phyloP scores from a whole-genome alignment of 2,329 filamentous ascomycete species.

The Sodiomyces alkalinus region DNA sequence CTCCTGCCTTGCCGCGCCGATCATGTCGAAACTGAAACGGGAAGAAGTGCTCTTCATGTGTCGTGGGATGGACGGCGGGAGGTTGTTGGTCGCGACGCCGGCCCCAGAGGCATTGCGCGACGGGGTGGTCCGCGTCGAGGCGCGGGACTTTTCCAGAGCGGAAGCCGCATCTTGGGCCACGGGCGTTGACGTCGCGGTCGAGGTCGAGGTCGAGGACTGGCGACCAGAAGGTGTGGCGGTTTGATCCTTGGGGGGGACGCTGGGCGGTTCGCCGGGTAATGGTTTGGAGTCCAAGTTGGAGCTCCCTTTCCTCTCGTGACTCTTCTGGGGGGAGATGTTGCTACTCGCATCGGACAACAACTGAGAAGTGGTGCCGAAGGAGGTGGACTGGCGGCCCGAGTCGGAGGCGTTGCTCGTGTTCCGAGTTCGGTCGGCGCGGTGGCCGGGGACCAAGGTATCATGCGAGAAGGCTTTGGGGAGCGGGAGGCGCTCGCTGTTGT shows the following conservation, averaged over 20 bases:
- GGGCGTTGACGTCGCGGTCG: constrained; percentile 18
- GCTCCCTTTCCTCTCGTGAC: constrained; percentile 8
- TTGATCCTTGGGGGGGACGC: constrained; percentile 24
- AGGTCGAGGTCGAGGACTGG: constrained; percentile 12
- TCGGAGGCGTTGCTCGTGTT: constrained; percentile 16
- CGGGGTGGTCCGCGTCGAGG: constrained; percentile 22
- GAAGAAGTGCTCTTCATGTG: constrained; percentile 67
- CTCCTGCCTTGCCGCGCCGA: constrained; percentile 51
- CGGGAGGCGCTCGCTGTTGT: neutral
- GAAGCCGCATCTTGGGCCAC: constrained; percentile 12
- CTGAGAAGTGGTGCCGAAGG: constrained; percentile 12
- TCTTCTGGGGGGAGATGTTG: constrained; percentile 11
- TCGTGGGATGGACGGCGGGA: constrained; percentile 35
- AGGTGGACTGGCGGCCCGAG: constrained; percentile 11
- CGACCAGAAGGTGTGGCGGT: constrained; percentile 9
- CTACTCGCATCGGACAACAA: constrained; percentile 13
- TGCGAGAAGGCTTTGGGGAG: constrained; percentile 9
- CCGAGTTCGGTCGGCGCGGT: constrained; percentile 1
- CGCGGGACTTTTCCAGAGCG: constrained; percentile 11
- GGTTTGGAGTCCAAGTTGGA: constrained; percentile 6
- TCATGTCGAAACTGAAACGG: constrained; percentile 71
- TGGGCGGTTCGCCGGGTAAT: constrained; percentile 14
- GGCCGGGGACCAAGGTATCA: constrained; percentile 5
- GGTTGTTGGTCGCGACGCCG: constrained; percentile 23
- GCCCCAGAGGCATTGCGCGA: constrained; percentile 35